Percentiles rank a stretch among this genome's conserved stretches.
These are phyloP conservation scores for Solanum peruvianum DNA, from an alignment of 257 asterid species.

Conservation along the genomic window DNA sequence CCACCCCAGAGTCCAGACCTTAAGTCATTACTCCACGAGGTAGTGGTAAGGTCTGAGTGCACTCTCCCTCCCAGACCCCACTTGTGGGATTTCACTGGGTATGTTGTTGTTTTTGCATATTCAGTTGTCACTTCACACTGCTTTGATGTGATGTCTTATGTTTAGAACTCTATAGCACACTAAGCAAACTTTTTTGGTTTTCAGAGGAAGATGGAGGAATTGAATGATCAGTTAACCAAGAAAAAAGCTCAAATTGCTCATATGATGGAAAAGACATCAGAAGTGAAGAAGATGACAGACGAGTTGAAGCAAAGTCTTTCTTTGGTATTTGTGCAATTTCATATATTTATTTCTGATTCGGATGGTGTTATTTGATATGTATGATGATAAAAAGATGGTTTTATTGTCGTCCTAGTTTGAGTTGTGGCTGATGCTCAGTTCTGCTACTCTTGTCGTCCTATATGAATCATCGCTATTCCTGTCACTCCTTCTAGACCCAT, in stretches of 20 bases:
- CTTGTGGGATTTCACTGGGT: background rate
- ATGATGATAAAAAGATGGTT: background rate
- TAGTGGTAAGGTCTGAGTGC: background rate
- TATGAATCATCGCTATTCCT: background rate
- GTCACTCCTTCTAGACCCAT: background rate
- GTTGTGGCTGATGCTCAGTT: background rate
- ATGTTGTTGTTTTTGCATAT: background rate
- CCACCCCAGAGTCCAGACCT: background rate
- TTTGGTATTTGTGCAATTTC: conserved; percentile 31
- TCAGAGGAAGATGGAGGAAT: conserved; percentile 58
- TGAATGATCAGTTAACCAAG: conserved; percentile 36
- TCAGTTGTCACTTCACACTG: background rate
- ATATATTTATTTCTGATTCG: background rate
- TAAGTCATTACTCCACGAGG: background rate
- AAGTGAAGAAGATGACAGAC: conserved; percentile 60
- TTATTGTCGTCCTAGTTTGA: background rate
- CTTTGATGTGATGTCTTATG: background rate
- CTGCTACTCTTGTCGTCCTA: background rate
- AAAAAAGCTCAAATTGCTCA: conserved; percentile 47
- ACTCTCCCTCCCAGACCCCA: background rate
- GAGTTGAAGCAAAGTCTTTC: conserved; percentile 45
- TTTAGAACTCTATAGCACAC: background rate
- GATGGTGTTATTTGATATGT: background rate
- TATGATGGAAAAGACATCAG: conserved; percentile 57
- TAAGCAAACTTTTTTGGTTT: conserved; percentile 3